phyloP scores from a whole-genome alignment of 2,329 filamentous ascomycete genomes.

The Aspergillus ochraceoroseus region DNA sequence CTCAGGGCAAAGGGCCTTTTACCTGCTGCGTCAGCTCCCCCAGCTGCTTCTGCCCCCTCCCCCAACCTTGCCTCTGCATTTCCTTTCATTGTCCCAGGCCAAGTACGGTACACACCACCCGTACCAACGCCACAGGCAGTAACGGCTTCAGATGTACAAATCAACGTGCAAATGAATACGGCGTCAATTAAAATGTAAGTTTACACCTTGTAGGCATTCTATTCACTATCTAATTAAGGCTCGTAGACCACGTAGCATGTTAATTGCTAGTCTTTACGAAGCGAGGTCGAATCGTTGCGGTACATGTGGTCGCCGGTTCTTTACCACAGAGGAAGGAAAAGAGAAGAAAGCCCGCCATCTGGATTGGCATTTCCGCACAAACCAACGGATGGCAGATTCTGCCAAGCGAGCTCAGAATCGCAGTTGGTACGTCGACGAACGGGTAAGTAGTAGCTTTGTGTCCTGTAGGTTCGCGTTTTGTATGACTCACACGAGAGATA shows the following conservation, averaged over 20 bases:
- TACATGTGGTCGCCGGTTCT: constrained; percentile 85
- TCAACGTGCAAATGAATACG: constrained; percentile 53
- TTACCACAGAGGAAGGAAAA: constrained; percentile 68
- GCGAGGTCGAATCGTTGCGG: constrained; percentile 80
- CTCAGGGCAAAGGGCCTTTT: constrained; percentile 66
- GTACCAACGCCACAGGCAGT: constrained; percentile 33
- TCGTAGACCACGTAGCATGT: constrained; percentile 64
- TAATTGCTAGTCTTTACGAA: constrained; percentile 72
- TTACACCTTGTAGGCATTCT: constrained; percentile 5
- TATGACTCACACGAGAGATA: constrained; percentile 32
- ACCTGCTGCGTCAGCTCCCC: constrained; percentile 44
- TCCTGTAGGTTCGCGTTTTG: constrained; percentile 3
- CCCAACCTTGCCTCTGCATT: constrained; percentile 37
- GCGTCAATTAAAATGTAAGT: constrained; percentile 69
- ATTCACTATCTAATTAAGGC: constrained; percentile 4
- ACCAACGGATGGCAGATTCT: constrained; percentile 80
- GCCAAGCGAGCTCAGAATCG: constrained; percentile 82
- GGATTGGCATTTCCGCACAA: constrained; percentile 97
- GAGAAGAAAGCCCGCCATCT: constrained; percentile 86
- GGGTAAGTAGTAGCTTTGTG: constrained; percentile 52
- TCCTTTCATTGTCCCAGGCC: constrained; percentile 40
- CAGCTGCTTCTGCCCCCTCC: constrained; percentile 38
- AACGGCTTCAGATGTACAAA: constrained; percentile 21
- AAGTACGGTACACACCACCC: constrained; percentile 36
- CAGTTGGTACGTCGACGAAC: constrained; percentile 90